Evolutionary conservation across 75 land plant genomes (phyloP).

Genomic region (Sequoia sempervirens): DNA sequence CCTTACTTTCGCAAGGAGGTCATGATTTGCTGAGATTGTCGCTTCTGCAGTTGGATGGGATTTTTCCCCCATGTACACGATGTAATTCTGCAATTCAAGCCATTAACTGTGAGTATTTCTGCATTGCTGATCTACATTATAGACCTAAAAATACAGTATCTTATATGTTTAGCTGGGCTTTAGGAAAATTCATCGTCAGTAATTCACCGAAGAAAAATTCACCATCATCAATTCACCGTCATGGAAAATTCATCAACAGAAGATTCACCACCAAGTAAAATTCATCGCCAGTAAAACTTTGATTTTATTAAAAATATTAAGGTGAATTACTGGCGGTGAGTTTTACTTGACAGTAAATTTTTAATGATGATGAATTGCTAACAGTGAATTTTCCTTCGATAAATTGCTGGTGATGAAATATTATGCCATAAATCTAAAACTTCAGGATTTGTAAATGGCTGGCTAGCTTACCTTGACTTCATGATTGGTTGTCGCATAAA

Average conservation of each 20-base stretch:
- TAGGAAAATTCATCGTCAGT: too few species aligned
- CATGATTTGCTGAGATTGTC: constrained; percentile 31
- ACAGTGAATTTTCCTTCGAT: too few species aligned
- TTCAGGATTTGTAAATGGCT: background rate
- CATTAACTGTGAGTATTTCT: background rate
- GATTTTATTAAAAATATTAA: too few species aligned
- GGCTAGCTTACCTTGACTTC: background rate
- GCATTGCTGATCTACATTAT: background rate
- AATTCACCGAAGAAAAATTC: too few species aligned
- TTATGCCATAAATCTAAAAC: background rate
- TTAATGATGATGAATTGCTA: too few species aligned
- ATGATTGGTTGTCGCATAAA: background rate
- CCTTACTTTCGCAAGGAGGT: constrained; percentile 21
- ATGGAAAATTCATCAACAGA: too few species aligned
- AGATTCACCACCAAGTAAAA: too few species aligned
- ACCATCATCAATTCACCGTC: too few species aligned
- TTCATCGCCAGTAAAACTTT: too few species aligned
- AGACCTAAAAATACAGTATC: background rate
- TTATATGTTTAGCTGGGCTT: background rate
- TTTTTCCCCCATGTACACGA: constrained; percentile 54
- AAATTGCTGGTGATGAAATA: too few species aligned
- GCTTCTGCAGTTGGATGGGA: constrained; percentile 26
- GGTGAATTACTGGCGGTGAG: too few species aligned
- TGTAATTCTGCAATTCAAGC: constrained; percentile 29
- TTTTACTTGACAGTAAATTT: too few species aligned